These are phyloP conservation scores for Camelina sativa DNA, from an alignment of 345 rosid genomes.

Conservation along the genomic window DNA sequence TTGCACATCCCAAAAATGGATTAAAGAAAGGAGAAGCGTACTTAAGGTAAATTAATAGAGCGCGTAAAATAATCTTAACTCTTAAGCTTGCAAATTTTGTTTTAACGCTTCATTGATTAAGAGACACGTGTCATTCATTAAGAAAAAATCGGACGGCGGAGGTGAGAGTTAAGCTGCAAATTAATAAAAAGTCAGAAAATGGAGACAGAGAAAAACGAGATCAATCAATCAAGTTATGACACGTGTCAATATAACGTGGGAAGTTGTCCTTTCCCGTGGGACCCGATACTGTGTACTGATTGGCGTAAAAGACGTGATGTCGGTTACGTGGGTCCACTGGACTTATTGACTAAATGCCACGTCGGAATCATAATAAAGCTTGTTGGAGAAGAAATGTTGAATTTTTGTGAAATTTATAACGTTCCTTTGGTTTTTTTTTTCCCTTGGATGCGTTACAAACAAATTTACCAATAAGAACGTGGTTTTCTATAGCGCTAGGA, in stretches of 20 bases:
- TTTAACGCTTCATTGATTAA: too few relatives aligned
- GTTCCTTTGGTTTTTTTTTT: not conserved
- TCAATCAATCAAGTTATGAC: not conserved
- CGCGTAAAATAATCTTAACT: too few relatives aligned
- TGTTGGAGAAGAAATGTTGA: constrained; percentile 12
- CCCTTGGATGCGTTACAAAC: not conserved
- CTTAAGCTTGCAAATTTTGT: too few relatives aligned
- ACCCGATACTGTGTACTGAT: constrained; percentile 28
- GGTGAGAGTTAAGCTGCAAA: not conserved
- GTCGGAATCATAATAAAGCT: constrained; percentile 1
- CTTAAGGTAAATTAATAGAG: too few relatives aligned
- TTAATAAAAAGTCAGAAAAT: not conserved
- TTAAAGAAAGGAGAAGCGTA: not conserved
- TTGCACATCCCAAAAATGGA: not conserved
- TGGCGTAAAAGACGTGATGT: constrained; percentile 42
- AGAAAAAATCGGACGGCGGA: not conserved
- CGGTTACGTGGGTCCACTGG: constrained; percentile 39
- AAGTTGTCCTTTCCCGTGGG: constrained; percentile 24
- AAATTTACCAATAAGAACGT: not conserved
- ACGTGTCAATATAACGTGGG: constrained; percentile 34
- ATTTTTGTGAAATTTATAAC: constrained; percentile 5
- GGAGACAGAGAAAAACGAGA: not conserved
- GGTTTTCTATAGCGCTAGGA: not conserved
- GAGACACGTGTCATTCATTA: too few relatives aligned
- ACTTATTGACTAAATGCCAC: constrained; percentile 30